Evolutionary conservation across 1,284 basidiomycete genomes (phyloP), one percentile per base, ranked within the genome.

Genomic region (Microbotryomycetes sp.): DNA sequence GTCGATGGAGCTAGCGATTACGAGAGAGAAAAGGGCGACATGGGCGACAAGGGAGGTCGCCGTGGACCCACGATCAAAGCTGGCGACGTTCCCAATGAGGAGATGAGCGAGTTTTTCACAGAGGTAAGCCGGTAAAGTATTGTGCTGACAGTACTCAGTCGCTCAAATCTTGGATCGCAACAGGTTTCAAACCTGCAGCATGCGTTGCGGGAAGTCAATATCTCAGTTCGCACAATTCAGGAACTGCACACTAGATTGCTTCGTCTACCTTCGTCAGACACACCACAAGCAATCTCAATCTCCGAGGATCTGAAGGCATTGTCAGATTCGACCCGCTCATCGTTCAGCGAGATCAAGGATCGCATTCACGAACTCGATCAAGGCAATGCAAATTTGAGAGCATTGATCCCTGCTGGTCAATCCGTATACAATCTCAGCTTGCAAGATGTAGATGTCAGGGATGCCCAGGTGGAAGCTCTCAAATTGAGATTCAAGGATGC

Each of bases 381-480:
- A 53, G 70, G 58, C 28, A 66, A 62, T 60, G 70, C 60, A 42
- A 67, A 63, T 54, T 58, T 64, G 50, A 62, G 50, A 29, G 69
- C 62, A 45, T 51, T 63, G 53, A 64, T 63, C 48, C 67, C 54
- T 54, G 66, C 49, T 57, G 66, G 56, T 1, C 60, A 60, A 19
- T 67, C 61, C 19, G n/a, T 42, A 31, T 55, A 76, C 85, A 86
- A 74, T 28, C 56, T 65, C 42, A 47, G 59, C n/a, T 23, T 60
- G 15, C 66, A 70, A 7, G 76, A 77, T 58, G 71, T 74, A 57
- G 73, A 74, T 46, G 74, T 76, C 23, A 71, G 77, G 25, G 72
- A 74, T 49, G 74, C 74, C 26, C 77, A 78, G 67, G 71, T 77
- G 36, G 56, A 49, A 4, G 64, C 60, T 6, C 23, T 71, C 48